phyloP scores from a whole-genome alignment of 495 filamentous ascomycete genomes.

The Terfezia claveryi region DNA sequence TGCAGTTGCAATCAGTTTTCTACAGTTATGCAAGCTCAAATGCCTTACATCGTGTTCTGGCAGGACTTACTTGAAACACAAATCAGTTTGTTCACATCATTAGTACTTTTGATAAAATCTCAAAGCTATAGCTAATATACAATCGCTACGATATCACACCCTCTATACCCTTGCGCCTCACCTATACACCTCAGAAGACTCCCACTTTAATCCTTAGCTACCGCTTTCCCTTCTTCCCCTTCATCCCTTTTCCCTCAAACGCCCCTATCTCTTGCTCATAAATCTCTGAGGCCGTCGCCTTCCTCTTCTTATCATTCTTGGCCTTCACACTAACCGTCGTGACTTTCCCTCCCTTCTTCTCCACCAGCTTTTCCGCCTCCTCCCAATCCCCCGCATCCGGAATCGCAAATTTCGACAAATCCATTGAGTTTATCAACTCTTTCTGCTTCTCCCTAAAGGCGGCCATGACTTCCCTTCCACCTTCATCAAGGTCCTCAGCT shows the following conservation, averaged over 20 bases:
- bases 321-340: conserved; percentile 68
- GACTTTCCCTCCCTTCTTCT: conserved; percentile 34
- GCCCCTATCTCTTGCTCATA: conserved; percentile 35
- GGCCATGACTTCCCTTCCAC: conserved; percentile 48
- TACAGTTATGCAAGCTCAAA: no score
- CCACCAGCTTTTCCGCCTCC: conserved; percentile 60
- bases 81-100: no score
- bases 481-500: conserved; percentile 72
- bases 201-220: conserved; percentile 11
- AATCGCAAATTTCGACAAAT: conserved; percentile 57
- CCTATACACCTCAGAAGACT: no score
- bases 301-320: conserved; percentile 46
- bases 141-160: no score
- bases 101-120: no score
- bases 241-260: conserved; percentile 24
- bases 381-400: conserved; percentile 35
- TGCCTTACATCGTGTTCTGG: no score
- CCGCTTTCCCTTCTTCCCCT: conserved; percentile 35
- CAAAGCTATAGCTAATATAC: no score
- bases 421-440: conserved; percentile 69
- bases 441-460: conserved; percentile 47
- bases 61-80: no score
- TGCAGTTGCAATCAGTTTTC: no score
- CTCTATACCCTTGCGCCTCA: no score
- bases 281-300: conserved; percentile 43